phyloP scores from a whole-genome alignment of 2,329 filamentous ascomycete species.

The Botrytis sinoallii region DNA sequence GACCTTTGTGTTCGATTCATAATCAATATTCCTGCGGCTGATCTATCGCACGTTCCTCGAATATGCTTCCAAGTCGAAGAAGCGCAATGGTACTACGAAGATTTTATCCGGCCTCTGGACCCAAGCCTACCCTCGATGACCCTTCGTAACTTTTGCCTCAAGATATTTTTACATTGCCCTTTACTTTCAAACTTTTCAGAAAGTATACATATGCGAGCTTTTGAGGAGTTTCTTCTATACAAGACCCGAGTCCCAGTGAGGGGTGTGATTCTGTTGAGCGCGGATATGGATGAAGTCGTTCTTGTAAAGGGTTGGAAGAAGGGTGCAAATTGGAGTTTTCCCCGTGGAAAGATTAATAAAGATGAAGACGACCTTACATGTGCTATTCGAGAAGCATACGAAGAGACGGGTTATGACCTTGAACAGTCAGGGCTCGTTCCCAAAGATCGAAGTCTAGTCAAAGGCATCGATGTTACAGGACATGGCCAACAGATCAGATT shows the following conservation, averaged over 20 bases:
- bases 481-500: conserved; percentile 88
- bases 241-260: conserved; percentile 92
- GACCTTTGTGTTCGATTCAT: conserved; percentile 97
- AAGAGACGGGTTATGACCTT: conserved; percentile 91
- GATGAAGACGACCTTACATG: conserved; percentile 93
- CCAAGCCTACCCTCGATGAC: conserved; percentile 80
- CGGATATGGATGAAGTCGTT: conserved; percentile 89
- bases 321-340: conserved; percentile 93
- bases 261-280: conserved; percentile 88
- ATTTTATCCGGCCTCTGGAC: conserved; percentile 91
- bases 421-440: conserved; percentile 72
- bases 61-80: conserved; percentile 99
- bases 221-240: conserved; percentile 89
- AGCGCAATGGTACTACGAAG: conserved; percentile 99
- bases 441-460: conserved; percentile 62
- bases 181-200: conserved; percentile 77
- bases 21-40: conserved; percentile 90
- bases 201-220: conserved; percentile 76
- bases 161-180: conserved; percentile 92
- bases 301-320: conserved; percentile 99
- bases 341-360: conserved; percentile 96
- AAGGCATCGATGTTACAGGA: conserved; percentile 86
- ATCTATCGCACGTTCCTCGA: conserved; percentile 83
- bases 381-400: conserved; percentile 89
- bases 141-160: conserved; percentile 79